Base-by-base conservation (phyloP, 1,284 basidiomycete genomes). In the Xerocomus minutiporus region DNA sequence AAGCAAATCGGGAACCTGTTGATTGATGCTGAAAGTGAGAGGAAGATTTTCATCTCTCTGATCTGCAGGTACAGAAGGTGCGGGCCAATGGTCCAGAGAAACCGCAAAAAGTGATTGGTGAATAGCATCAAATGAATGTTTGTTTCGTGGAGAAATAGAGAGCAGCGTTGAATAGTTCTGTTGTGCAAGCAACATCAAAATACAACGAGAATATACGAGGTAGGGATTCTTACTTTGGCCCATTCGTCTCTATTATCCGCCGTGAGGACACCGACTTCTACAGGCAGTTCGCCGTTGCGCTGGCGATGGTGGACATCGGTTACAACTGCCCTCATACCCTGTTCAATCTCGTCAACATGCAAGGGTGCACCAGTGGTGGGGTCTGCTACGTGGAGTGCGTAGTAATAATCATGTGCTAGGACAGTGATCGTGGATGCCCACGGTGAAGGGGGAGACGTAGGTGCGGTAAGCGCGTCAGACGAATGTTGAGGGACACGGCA, bases 231-330 rank as follows among this genome's bases (percentile, higher is more conserved):
- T 67, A 92, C 91, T 69, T 81, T 73, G 15, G 91, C 81, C 95
- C 95, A 98, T 11, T 68, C 75, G 71, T 97, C 91, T 58, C 95
- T 77, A 39, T 88, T 78, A 64, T 95, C 92, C 2, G 86, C 83
- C 42, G 84, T 91, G 52, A 97, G 75, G 2, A 88, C 76, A 13
- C 91, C 86, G 6, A 98, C 75, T 38, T 81, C 76, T 1, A 80
- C 63, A 1, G 85, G 74, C 29, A 62, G 67, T 57, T 91, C 85
- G 15, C 83, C 84, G 0, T 57, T 65, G 3, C 71, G 72, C 20
- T 80, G 71, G 45, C 86, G 76, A 38, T 58, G 61, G 40, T 77
- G 72, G 0, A 84, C 92, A 66, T 97, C 94, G 6, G 73, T 64
- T 0, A 91, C 85, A 9, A 89, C 81, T 1, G 78, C 78, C 59